Evolutionary conservation across 768 basidiomycete genomes (phyloP).

Genomic region (Pleurotus tuoliensis): DNA sequence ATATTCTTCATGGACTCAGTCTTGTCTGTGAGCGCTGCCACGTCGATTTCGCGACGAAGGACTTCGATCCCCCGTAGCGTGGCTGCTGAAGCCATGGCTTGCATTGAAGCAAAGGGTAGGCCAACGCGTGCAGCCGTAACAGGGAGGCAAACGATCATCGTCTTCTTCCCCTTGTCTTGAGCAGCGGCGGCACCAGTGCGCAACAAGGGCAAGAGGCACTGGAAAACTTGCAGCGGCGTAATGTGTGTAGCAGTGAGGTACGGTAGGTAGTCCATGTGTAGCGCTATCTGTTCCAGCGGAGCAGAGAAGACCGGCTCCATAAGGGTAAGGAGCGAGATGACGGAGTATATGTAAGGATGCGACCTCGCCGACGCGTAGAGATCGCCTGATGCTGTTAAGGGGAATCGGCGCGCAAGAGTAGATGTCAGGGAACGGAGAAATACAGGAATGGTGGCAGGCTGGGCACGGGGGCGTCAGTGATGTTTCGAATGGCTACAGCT

Average conservation of each 20-base stretch:
- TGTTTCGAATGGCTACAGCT: neutral
- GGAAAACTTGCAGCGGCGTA: constrained; percentile 72
- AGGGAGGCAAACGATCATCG: constrained; percentile 73
- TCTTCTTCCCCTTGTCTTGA: constrained; percentile 48
- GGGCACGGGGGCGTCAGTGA: neutral
- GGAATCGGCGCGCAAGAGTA: constrained; percentile 78
- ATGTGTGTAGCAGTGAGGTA: constrained; percentile 74
- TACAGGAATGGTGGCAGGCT: constrained; percentile 69
- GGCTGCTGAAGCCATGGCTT: constrained; percentile 73
- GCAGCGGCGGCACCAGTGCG: constrained; percentile 59
- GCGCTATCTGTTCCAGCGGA: constrained; percentile 68
- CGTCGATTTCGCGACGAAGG: constrained; percentile 66
- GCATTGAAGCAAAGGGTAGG: constrained; percentile 62
- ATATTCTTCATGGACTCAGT: constrained; percentile 62
- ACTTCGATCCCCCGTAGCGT: constrained; percentile 71
- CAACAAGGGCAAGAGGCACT: constrained; percentile 72
- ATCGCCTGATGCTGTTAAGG: constrained; percentile 74
- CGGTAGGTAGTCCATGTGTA: constrained; percentile 60
- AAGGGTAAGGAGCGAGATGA: constrained; percentile 73
- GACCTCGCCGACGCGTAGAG: constrained; percentile 66
- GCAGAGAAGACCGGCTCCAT: constrained; percentile 39
- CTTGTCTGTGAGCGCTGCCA: constrained; percentile 50
- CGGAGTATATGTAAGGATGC: constrained; percentile 70
- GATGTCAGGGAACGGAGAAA: constrained; percentile 82
- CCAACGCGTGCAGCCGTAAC: constrained; percentile 71